Evolutionary conservation across 129 eudicot genomes (phyloP).

Genomic region (Artemisia tridentata): DNA sequence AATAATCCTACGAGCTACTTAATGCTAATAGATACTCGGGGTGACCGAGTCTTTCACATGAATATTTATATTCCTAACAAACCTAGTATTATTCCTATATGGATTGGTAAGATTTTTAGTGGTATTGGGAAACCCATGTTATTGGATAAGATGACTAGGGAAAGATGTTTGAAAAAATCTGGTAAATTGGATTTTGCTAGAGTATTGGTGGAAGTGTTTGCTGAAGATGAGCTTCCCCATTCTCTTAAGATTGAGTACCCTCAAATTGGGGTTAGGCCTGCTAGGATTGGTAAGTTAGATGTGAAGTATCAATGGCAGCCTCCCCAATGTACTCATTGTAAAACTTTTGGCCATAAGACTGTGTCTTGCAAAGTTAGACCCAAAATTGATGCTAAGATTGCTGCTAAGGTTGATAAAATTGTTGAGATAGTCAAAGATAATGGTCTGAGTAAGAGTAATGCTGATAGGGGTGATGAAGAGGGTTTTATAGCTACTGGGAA

Average conservation of each 20-base stretch:
- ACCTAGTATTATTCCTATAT: background rate
- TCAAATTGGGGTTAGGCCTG: background rate
- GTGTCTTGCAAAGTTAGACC: background rate
- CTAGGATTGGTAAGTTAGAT: background rate
- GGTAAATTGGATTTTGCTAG: background rate
- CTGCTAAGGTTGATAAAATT: background rate
- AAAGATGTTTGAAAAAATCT: background rate
- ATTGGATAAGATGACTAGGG: background rate
- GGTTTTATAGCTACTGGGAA: too few species aligned
- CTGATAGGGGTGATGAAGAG: too few species aligned
- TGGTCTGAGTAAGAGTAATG: too few species aligned
- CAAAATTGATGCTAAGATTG: background rate
- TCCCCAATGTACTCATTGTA: background rate
- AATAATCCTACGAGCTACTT: too few species aligned
- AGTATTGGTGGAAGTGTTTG: background rate
- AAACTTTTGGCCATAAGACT: background rate
- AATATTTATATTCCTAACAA: too few species aligned
- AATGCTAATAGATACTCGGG: too few species aligned
- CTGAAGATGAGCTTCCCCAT: background rate
- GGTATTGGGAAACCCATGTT: background rate
- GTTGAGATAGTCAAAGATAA: too few species aligned
- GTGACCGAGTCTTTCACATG: too few species aligned
- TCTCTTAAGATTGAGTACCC: background rate
- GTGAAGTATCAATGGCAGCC: background rate
- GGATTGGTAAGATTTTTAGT: background rate